Evolutionary conservation across 2,329 filamentous ascomycete genomes (phyloP).

Genomic region (Phialocephala sp.): DNA sequence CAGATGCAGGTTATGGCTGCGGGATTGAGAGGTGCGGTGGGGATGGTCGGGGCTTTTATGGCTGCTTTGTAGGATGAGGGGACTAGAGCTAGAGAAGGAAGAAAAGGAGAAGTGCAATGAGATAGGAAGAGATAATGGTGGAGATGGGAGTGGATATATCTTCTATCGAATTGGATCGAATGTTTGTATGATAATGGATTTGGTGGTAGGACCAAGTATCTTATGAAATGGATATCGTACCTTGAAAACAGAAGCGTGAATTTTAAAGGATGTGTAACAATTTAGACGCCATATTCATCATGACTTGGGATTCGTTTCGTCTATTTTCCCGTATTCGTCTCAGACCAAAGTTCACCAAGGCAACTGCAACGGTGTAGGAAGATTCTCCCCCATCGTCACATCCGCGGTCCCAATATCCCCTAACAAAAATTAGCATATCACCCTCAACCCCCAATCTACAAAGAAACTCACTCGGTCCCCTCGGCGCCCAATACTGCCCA

Average conservation of each 20-base stretch:
- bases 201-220: background rate
- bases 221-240: background rate
- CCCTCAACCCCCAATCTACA: background rate
- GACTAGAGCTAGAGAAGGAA: too few relatives aligned
- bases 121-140: background rate
- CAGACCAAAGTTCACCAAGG: conserved; percentile 58
- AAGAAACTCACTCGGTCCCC: conserved; percentile 63
- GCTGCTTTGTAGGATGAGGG: conserved; percentile 29
- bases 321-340: background rate
- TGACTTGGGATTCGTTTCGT: background rate
- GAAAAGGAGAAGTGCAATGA: background rate
- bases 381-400: conserved; percentile 62
- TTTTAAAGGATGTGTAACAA: background rate
- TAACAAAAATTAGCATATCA: conserved; percentile 33
- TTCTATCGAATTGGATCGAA: background rate
- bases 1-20: conserved; percentile 21
- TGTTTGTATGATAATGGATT: background rate
- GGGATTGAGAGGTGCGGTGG: conserved; percentile 23
- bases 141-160: background rate
- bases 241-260: background rate
- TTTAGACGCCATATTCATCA: background rate
- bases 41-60: conserved; percentile 21
- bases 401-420: conserved; percentile 75
- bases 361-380: conserved; percentile 68
- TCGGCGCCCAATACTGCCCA: conserved; percentile 75